These are phyloP conservation scores for Melocanna baccifera DNA, from an alignment of 176 grass and related monocot genomes.

Conservation along the genomic window DNA sequence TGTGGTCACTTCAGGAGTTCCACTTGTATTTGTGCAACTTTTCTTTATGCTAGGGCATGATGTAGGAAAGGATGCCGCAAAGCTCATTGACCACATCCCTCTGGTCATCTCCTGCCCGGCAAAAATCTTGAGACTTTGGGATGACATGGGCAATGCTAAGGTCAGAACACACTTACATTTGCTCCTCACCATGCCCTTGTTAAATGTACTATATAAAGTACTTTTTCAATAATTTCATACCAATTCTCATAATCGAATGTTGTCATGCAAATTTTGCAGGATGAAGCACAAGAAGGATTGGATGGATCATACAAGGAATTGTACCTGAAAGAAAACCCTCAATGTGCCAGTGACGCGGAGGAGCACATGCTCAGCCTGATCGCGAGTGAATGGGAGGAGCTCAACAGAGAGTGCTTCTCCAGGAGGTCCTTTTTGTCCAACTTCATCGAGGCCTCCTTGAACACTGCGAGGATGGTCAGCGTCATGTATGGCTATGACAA, in stretches of 20 bases:
- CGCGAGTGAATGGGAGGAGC: slow-evolving; percentile 50
- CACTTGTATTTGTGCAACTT: not conserved
- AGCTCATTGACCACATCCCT: not conserved
- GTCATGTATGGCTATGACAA: slow-evolving; percentile 61
- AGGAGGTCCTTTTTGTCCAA: slow-evolving; percentile 13
- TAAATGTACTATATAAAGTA: not conserved
- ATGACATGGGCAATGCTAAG: slow-evolving; percentile 71
- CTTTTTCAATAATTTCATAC: not conserved
- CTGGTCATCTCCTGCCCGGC: slow-evolving; percentile 33
- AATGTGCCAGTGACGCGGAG: not conserved
- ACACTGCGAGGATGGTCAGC: slow-evolving; percentile 48
- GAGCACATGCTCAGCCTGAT: slow-evolving; percentile 44
- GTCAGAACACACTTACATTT: not conserved
- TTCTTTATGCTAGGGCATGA: slow-evolving; percentile 48
- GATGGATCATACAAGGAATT: slow-evolving; percentile 61
- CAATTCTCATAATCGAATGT: not conserved
- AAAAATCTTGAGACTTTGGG: slow-evolving; percentile 62
- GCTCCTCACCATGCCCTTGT: not conserved
- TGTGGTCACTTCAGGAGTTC: slow-evolving; percentile 35
- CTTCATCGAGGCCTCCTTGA: slow-evolving; percentile 15
- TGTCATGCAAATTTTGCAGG: slow-evolving; percentile 14
- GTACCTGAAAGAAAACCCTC: slow-evolving; percentile 59
- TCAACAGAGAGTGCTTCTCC: slow-evolving; percentile 54
- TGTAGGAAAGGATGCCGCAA: not conserved
- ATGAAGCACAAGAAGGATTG: slow-evolving; percentile 56